Conservation (phyloP, 2,329 filamentous ascomycete genomes). For the Aureobasidium sp. region DNA sequence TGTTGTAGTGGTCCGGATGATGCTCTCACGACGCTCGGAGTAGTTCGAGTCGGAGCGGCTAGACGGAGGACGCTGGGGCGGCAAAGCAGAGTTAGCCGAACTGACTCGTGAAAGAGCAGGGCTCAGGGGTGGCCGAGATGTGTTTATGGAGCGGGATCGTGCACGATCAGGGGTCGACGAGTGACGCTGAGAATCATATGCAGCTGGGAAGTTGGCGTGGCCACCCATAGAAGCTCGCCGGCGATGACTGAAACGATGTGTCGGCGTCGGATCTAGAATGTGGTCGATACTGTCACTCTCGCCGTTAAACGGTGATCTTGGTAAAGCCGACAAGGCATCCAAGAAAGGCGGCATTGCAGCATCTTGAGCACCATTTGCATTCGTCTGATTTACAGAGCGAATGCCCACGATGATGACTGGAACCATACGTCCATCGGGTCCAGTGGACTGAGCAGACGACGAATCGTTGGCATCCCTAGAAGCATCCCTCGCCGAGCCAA, state of each 20-base stretch:
- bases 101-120: conserved; percentile 47
- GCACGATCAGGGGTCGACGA: conserved; percentile 39
- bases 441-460: conserved; percentile 13
- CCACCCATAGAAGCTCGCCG: conserved; percentile 48
- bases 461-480: conserved; percentile 2
- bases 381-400: conserved; percentile 49
- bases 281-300: conserved; percentile 37
- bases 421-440: conserved; percentile 49
- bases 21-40: conserved; percentile 29
- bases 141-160: conserved; percentile 37
- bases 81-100: conserved; percentile 37
- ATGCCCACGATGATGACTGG: conserved; percentile 64
- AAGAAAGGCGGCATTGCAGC: conserved; percentile 40
- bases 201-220: conserved; percentile 39
- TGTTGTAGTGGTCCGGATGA: conserved; percentile 28
- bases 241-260: conserved; percentile 46
- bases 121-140: conserved; percentile 52
- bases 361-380: conserved; percentile 34
- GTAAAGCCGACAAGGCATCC: conserved; percentile 43
- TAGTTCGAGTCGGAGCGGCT: conserved; percentile 13
- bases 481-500: conserved; percentile 36
- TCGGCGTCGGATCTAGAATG: conserved; percentile 46
- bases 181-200: conserved; percentile 47
- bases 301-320: conserved; percentile 35
- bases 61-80: conserved; percentile 10